These are phyloP conservation scores for Trichoderma breve DNA, from an alignment of 2,329 filamentous ascomycete genomes.

Conservation along the genomic window DNA sequence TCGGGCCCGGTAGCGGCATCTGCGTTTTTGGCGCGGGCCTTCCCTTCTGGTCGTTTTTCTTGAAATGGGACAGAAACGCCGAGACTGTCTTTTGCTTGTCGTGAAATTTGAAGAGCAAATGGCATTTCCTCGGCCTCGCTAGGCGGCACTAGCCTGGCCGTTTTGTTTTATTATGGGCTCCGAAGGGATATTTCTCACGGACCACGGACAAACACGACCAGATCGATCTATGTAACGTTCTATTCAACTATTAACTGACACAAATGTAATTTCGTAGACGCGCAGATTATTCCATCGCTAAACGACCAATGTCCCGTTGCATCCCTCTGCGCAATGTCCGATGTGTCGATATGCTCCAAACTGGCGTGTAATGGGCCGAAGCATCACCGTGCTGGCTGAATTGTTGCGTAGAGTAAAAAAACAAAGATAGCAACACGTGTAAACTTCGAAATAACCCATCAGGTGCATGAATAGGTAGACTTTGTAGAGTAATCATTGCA, in stretches of 20 bases:
- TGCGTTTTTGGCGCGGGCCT: neutral
- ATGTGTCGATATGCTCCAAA: neutral
- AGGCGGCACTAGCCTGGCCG: neutral
- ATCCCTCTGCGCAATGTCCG: neutral
- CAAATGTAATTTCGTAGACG: neutral
- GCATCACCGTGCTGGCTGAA: neutral
- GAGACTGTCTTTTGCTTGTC: neutral
- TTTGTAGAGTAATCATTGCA: neutral
- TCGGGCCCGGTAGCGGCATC: conserved; percentile 4
- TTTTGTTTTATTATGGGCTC: neutral
- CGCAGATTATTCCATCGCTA: neutral
- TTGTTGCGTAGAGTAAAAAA: neutral
- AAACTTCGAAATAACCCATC: neutral
- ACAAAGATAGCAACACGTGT: neutral
- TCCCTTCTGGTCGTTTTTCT: neutral
- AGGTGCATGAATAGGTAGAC: neutral
- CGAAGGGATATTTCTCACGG: neutral
- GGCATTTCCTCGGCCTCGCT: neutral
- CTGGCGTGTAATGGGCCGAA: neutral
- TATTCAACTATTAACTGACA: neutral
- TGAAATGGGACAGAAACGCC: neutral
- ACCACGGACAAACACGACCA: neutral
- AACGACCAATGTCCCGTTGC: neutral
- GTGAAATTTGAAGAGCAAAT: neutral
- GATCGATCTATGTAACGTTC: conserved; percentile 11